A percentile compares a stretch with the other conserved stretches of the same genome.
These are phyloP conservation scores for Candida glucosophila DNA, from an alignment of 1,139 yeast genomes.

Conservation along the genomic window DNA sequence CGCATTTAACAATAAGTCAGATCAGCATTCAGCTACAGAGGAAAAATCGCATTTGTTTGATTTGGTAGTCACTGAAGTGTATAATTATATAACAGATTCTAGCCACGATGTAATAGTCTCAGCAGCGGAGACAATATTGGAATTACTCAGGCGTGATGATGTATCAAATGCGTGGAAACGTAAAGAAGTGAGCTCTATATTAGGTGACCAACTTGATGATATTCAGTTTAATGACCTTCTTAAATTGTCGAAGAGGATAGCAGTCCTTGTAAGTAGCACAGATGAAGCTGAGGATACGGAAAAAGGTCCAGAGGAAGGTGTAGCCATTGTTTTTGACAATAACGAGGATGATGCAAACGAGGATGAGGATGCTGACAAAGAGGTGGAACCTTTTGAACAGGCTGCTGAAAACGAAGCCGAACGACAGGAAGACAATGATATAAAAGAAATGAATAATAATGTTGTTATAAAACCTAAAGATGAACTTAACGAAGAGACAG, in stretches of 20 bases:
- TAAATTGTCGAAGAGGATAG: constrained; percentile 41
- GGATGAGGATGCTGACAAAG: constrained; percentile 12
- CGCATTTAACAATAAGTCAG: constrained; percentile 7
- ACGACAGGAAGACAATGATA: constrained; percentile 6
- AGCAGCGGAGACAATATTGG: constrained; percentile 61
- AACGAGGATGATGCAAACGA: constrained; percentile 25
- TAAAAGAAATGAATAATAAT: constrained; percentile 3
- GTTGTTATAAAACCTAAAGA: constrained; percentile 8
- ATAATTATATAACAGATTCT: constrained; percentile 24
- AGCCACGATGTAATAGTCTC: constrained; percentile 40
- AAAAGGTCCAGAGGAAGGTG: too few relatives aligned
- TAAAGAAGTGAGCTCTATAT: constrained; percentile 26
- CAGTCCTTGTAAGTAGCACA: constrained; percentile 24
- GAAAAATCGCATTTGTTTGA: constrained; percentile 14
- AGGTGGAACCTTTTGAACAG: constrained; percentile 12
- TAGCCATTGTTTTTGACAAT: constrained; percentile 18
- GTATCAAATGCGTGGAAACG: constrained; percentile 20
- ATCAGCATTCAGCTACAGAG: too few relatives aligned
- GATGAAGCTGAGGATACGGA: constrained; percentile 12
- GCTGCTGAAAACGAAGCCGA: constrained; percentile 13
- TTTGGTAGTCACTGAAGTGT: constrained; percentile 20
- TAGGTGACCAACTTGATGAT: constrained; percentile 38
- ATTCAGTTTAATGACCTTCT: constrained; percentile 46
- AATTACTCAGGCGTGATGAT: constrained; percentile 44
- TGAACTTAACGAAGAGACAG: constrained; percentile 9